These are phyloP conservation scores for Sphagnum contortum DNA, from an alignment of 225 moss, liverwort and hornwort species.

Conservation along the genomic window DNA sequence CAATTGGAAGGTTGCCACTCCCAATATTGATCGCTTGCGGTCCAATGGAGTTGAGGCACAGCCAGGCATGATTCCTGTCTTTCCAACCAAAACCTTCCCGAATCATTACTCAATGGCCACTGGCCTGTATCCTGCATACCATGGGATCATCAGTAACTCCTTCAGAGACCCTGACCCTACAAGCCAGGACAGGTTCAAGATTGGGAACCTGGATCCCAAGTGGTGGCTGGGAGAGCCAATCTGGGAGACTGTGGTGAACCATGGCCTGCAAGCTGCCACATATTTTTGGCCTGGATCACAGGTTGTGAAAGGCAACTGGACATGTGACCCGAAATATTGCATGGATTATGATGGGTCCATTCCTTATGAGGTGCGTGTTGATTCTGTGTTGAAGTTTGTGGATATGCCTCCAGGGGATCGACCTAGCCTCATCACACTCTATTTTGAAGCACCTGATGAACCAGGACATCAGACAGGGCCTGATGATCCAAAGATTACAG, in stretches of 20 bases:
- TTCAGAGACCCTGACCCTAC: conserved; percentile 81
- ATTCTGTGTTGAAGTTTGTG: conserved; percentile 52
- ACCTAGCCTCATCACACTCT: conserved; percentile 70
- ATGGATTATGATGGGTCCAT: conserved; percentile 49
- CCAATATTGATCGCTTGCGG: conserved; percentile 66
- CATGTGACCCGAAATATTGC: conserved; percentile 54
- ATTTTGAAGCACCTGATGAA: conserved; percentile 90
- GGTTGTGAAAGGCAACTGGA: conserved; percentile 66
- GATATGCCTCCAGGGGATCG: conserved; percentile 38
- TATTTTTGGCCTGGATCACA: conserved; percentile 90
- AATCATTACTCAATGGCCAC: conserved; percentile 97
- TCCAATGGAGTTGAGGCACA: conserved; percentile 81
- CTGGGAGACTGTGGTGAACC: conserved; percentile 75
- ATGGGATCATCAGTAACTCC: conserved; percentile 73
- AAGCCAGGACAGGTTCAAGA: conserved; percentile 40
- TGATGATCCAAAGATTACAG: conserved; percentile 70
- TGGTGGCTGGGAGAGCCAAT: conserved; percentile 99
- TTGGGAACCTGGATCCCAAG: conserved; percentile 67
- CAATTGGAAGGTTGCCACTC: conserved; percentile 59
- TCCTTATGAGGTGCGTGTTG: conserved; percentile 73
- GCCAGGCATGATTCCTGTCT: conserved; percentile 75
- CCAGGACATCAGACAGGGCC: conserved; percentile 69
- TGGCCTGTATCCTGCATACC: conserved; percentile 89
- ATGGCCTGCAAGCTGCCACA: conserved; percentile 54
- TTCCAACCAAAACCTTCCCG: conserved; percentile 77